Percentiles rank a stretch among this genome's conserved stretches.
Evolutionary conservation across 2,329 filamentous ascomycete species (phyloP).

Genomic region (Lachnellula hyalina): DNA sequence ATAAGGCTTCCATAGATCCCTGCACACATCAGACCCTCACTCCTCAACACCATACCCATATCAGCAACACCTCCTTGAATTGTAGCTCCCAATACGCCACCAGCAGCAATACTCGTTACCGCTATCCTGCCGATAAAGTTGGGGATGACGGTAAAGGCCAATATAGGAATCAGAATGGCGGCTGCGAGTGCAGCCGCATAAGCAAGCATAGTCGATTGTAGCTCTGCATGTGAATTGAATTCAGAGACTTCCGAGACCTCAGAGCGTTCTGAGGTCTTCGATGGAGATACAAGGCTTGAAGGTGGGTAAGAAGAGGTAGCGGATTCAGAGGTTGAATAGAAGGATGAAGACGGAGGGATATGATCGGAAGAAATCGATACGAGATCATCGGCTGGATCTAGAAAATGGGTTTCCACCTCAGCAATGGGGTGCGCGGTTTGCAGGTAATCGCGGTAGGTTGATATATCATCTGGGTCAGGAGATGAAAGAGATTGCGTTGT

Average conservation of each 20-base stretch:
- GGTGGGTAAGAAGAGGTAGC: background rate
- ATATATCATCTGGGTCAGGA: slow-evolving; percentile 47
- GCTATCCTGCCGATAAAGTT: slow-evolving; percentile 53
- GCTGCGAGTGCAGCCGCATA: slow-evolving; percentile 45
- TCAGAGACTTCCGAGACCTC: too few species aligned
- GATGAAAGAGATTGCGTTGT: slow-evolving; percentile 44
- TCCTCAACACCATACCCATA: slow-evolving; percentile 7
- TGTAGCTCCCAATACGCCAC: slow-evolving; percentile 34
- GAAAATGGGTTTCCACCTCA: slow-evolving; percentile 43
- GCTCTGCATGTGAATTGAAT: slow-evolving; percentile 26
- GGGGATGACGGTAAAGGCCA: slow-evolving; percentile 53
- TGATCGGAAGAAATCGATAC: slow-evolving; percentile 24
- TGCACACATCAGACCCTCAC: slow-evolving; percentile 22
- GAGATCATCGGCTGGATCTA: slow-evolving; percentile 29
- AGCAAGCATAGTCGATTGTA: slow-evolving; percentile 16
- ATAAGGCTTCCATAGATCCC: slow-evolving; percentile 27
- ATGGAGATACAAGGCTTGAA: background rate
- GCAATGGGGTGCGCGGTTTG: slow-evolving; percentile 49
- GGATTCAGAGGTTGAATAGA: background rate
- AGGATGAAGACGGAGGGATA: background rate
- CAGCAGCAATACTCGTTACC: slow-evolving; percentile 48
- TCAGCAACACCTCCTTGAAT: slow-evolving; percentile 18
- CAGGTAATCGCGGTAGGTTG: slow-evolving; percentile 51
- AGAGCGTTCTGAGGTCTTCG: background rate
- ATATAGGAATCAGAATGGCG: slow-evolving; percentile 50